Evolutionary conservation across 2,329 filamentous ascomycete species (phyloP).

Genomic region (Didymella segeticola): DNA sequence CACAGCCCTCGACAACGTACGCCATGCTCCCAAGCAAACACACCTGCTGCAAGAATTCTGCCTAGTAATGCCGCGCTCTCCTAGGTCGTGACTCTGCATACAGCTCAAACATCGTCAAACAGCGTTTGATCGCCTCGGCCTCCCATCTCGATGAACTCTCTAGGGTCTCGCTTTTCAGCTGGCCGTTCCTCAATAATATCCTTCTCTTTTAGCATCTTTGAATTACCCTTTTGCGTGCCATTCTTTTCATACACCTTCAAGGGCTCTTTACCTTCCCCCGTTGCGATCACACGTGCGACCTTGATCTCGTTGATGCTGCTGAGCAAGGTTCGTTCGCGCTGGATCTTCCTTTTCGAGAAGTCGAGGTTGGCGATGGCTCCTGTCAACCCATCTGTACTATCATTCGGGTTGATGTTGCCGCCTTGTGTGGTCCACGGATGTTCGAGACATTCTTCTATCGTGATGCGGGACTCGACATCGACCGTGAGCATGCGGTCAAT

Average conservation of each 20-base stretch:
- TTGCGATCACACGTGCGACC: constrained; percentile 65
- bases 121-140: constrained; percentile 84
- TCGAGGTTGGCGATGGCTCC: constrained; percentile 84
- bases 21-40: background rate
- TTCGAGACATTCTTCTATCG: constrained; percentile 85
- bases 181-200: constrained; percentile 67
- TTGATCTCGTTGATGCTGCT: constrained; percentile 80
- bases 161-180: constrained; percentile 68
- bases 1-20: constrained; percentile 17
- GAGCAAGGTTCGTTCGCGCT: constrained; percentile 84
- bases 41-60: constrained; percentile 2
- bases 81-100: constrained; percentile 56
- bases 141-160: constrained; percentile 84
- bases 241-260: constrained; percentile 52
- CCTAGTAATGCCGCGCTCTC: background rate
- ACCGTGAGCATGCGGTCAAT: constrained; percentile 96
- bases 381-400: constrained; percentile 91
- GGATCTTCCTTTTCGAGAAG: constrained; percentile 80
- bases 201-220: constrained; percentile 25
- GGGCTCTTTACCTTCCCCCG: constrained; percentile 57
- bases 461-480: constrained; percentile 81
- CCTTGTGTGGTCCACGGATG: constrained; percentile 84
- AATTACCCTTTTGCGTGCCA: constrained; percentile 25
- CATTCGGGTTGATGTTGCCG: constrained; percentile 63
- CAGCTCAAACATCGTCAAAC: constrained; percentile 57